Evolutionary conservation across 2,329 filamentous ascomycete species (phyloP).

Genomic region (Apiospora rasikravindrae): DNA sequence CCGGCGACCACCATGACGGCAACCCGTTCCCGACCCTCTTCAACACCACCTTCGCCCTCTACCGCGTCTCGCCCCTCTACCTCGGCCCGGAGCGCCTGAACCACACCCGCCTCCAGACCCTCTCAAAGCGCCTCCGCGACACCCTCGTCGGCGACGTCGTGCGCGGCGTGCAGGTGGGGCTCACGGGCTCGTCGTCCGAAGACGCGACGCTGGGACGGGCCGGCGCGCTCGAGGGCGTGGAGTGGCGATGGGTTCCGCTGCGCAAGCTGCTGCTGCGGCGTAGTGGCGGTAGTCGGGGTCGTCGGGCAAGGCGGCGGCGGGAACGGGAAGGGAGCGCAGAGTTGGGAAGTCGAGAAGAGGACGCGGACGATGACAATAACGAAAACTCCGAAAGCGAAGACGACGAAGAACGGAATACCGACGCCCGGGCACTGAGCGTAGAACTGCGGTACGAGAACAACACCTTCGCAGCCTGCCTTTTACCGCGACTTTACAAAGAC

Average conservation of each 20-base stretch:
- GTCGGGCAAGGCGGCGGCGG: background rate
- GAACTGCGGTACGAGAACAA: constrained; percentile 60
- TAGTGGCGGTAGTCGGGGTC: constrained; percentile 26
- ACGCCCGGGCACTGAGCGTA: constrained; percentile 45
- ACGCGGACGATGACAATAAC: constrained; percentile 19
- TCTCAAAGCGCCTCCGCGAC: constrained; percentile 58
- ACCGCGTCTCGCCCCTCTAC: constrained; percentile 60
- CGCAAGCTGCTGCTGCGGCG: constrained; percentile 30
- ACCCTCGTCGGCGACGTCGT: constrained; percentile 63
- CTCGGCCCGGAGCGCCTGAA: constrained; percentile 48
- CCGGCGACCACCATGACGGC: constrained; percentile 18
- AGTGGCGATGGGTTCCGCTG: constrained; percentile 51
- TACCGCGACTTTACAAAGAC: constrained; percentile 42
- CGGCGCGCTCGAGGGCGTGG: constrained; percentile 52
- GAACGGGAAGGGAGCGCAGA: constrained; percentile 26
- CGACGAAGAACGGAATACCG: background rate
- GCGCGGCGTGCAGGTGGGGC: constrained; percentile 61
- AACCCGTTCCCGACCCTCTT: constrained; percentile 44
- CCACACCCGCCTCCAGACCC: constrained; percentile 43
- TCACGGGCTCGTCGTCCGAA: constrained; percentile 43
- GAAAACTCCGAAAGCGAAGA: constrained; percentile 1
- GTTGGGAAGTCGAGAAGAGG: constrained; percentile 22
- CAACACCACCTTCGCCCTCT: constrained; percentile 63
- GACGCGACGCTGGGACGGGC: constrained; percentile 46
- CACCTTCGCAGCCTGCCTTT: constrained; percentile 54